Evolutionary conservation across 345 rosid genomes (phyloP).

Genomic region (Erodium maritimum): DNA sequence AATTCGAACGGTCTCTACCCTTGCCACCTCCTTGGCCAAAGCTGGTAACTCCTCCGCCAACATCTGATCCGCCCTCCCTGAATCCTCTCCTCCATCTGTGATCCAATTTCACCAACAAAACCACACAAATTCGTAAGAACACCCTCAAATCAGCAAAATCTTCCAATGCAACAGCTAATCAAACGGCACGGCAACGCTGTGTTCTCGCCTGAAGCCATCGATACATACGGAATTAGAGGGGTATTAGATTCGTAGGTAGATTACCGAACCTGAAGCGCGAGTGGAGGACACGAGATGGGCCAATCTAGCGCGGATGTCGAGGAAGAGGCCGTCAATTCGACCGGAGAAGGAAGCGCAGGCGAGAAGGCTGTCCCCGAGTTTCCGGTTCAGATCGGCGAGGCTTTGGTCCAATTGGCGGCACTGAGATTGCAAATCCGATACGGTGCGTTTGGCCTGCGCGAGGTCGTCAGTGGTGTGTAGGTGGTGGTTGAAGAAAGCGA

Average conservation of each 20-base stretch:
- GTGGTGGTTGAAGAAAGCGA: slow-evolving; percentile 42
- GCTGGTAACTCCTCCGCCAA: slow-evolving; percentile 68
- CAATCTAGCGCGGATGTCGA: slow-evolving; percentile 31
- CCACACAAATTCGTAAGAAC: neutral
- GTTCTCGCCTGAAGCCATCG: no score
- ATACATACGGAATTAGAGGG: neutral
- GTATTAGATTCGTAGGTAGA: slow-evolving; percentile 49
- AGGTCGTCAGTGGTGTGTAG: slow-evolving; percentile 35
- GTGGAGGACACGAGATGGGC: slow-evolving; percentile 41
- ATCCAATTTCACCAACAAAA: slow-evolving; percentile 2
- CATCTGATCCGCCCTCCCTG: slow-evolving; percentile 20
- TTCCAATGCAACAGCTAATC: neutral
- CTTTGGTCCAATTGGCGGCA: slow-evolving; percentile 48
- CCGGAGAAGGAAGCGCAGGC: slow-evolving; percentile 61
- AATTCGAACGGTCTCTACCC: slow-evolving; percentile 68
- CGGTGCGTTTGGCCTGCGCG: slow-evolving; percentile 31
- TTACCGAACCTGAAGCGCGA: slow-evolving; percentile 15
- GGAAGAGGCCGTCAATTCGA: slow-evolving; percentile 28
- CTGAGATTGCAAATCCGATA: slow-evolving; percentile 43
- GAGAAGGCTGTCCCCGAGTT: slow-evolving; percentile 39
- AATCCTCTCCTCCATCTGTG: slow-evolving; percentile 27
- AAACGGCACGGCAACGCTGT: neutral
- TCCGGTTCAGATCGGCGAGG: slow-evolving; percentile 36
- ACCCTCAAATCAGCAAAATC: neutral
- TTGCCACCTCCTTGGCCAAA: slow-evolving; percentile 79